Evolutionary conservation across 1,284 basidiomycete species (phyloP), one percentile per base, ranked within the genome.

Genomic region (Leccinum angustisporum): DNA sequence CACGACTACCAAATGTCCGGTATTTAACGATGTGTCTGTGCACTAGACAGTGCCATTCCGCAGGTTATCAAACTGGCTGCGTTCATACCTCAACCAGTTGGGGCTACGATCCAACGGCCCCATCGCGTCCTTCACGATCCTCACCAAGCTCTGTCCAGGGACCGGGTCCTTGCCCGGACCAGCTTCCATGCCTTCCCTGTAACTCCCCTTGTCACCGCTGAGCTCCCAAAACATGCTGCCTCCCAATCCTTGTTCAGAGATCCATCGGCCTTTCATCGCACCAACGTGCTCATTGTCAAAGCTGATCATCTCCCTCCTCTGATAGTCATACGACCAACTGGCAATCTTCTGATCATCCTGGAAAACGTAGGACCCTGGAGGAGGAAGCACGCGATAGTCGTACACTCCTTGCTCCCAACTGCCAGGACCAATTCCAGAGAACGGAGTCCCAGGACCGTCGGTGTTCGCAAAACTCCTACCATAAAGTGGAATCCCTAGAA

Each of bases 381-480:
- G 79, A 0, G 92, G 93, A 2, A 95, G 81, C 2, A 83, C 83
- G 59, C 91, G 87, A 67, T 92, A 93, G 74, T 93, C 91, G 70
- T 92, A 93, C 3, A 86, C 83, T n/a, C 91, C 89, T 66, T 85
- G 76, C 71, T 94, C 88, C 92, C 92, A 90, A 67, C 83, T 85
- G 60, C 89, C 86, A 58, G 76, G 80, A 36, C 91, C 94, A 61
- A 92, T 70, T 38, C 94, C 94, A 16, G 83, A 83, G 79, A 89
- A 99, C 0, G 90, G 80, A 14, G 79, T 72, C 1, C 94, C 94
- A 1, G 92, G 91, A 0, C 97, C 97, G 51, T 84, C 77, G 0
- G 95, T 96, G 70, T 91, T 86, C 72, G 87, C 81, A 79, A 99
- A 99, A 40, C 92, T 92, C 18, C 96, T 87, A 0, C 97, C 97